phyloP scores from a whole-genome alignment of 352 stramenopile species.

The Phytophthora gonapodyides region DNA sequence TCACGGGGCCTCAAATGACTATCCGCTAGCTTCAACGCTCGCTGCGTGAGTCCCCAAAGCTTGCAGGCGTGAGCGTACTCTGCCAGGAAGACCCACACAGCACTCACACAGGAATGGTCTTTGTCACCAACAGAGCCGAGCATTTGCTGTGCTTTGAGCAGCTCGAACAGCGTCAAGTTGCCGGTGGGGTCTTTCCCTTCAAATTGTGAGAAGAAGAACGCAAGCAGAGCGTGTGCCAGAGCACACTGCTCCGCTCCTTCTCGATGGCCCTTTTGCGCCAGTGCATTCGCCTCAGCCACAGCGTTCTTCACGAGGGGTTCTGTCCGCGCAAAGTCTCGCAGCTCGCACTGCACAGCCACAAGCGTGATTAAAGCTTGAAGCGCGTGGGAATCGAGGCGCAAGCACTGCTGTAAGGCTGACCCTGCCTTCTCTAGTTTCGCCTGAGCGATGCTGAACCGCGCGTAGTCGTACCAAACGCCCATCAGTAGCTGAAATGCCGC shows the following conservation, averaged over 20 bases:
- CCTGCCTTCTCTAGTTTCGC: slow-evolving; percentile 61
- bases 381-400: slow-evolving; percentile 49
- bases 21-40: slow-evolving; percentile 46
- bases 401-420: slow-evolving; percentile 56
- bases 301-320: slow-evolving; percentile 55
- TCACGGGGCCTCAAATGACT: slow-evolving; percentile 39
- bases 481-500: slow-evolving; percentile 26
- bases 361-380: slow-evolving; percentile 55
- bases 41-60: slow-evolving; percentile 41
- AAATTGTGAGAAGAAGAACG: slow-evolving; percentile 55
- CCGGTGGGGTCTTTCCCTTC: slow-evolving; percentile 52
- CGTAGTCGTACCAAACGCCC: slow-evolving; percentile 70
- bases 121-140: slow-evolving; percentile 20
- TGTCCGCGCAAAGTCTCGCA: slow-evolving; percentile 47
- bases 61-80: slow-evolving; percentile 50
- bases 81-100: slow-evolving; percentile 69
- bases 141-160: slow-evolving; percentile 60
- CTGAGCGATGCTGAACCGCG: slow-evolving; percentile 54
- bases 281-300: slow-evolving; percentile 32
- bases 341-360: slow-evolving; percentile 62
- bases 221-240: slow-evolving; percentile 65
- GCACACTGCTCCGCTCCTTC: slow-evolving; percentile 24
- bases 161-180: slow-evolving; percentile 69
- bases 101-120: slow-evolving; percentile 37
- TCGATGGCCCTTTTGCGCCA: neutral